Evolutionary conservation across 805 yeast species (phyloP).

Genomic region (Kodamaea fukazawae): DNA sequence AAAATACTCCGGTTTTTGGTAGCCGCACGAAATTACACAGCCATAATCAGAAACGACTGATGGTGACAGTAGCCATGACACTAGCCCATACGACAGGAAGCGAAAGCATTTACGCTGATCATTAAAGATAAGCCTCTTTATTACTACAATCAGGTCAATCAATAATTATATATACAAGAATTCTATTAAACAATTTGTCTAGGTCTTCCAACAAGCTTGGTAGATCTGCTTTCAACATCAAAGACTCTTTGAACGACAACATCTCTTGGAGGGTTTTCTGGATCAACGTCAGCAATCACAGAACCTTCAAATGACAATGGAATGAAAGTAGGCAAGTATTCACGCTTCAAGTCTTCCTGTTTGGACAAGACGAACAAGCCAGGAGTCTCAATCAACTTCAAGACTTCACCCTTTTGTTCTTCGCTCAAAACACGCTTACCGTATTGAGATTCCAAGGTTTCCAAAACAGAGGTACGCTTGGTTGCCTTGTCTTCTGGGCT

Average conservation of each 20-base stretch:
- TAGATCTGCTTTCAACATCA: constrained; percentile 52
- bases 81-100: no score
- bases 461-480: constrained; percentile 19
- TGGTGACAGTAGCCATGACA: no score
- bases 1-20: no score
- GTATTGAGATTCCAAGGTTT: constrained; percentile 18
- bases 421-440: constrained; percentile 26
- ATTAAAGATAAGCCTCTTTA: background rate
- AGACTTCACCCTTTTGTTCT: constrained; percentile 41
- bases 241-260: constrained; percentile 54
- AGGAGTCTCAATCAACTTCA: constrained; percentile 41
- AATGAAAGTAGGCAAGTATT: constrained; percentile 53
- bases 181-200: constrained; percentile 43
- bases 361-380: constrained; percentile 38
- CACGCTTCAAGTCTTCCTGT: constrained; percentile 40
- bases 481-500: constrained; percentile 26
- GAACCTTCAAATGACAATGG: constrained; percentile 49
- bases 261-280: constrained; percentile 47
- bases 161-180: constrained; percentile 4
- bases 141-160: background rate
- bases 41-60: no score
- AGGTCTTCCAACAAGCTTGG: constrained; percentile 54
- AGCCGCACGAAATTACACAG: no score
- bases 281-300: constrained; percentile 32
- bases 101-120: no score